Percentiles rank a stretch among this genome's conserved stretches.
Evolutionary conservation across 352 stramenopile species (phyloP).

Genomic region (Pythium aphanidermatum): DNA sequence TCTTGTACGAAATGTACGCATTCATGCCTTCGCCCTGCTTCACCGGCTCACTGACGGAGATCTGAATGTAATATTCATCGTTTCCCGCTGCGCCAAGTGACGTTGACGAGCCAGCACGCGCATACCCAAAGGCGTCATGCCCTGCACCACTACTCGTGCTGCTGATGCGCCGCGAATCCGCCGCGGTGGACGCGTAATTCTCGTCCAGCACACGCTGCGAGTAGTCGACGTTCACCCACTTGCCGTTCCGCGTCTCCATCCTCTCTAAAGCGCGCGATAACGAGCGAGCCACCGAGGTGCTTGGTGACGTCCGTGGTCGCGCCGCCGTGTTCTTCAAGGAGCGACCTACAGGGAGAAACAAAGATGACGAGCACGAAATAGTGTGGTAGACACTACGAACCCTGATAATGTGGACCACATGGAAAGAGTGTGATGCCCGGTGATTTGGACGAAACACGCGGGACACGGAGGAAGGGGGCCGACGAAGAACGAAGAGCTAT

Average conservation of each 20-base stretch:
- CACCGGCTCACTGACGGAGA: constrained; percentile 92
- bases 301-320: neutral
- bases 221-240: constrained; percentile 88
- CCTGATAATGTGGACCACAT: constrained; percentile 3
- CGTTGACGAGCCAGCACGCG: neutral
- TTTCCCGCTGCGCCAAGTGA: neutral
- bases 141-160: neutral
- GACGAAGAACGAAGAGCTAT: no score
- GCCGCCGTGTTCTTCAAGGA: constrained; percentile 5
- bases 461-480: no score
- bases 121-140: no score
- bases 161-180: constrained; percentile 15
- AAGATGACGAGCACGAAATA: neutral
- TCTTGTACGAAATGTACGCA: constrained; percentile 97
- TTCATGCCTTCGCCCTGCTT: constrained; percentile 97
- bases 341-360: neutral
- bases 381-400: neutral
- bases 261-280: no score
- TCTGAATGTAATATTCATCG: constrained; percentile 49
- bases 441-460: no score
- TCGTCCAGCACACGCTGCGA: constrained; percentile 59
- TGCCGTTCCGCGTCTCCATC: constrained; percentile 58
- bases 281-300: no score
- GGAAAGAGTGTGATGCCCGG: neutral
- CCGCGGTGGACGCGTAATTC: constrained; percentile 11